A percentile compares a stretch with the other conserved stretches of the same genome.
Conservation (phyloP, 805 yeast genomes). For the Lipomyces sp. region DNA sequence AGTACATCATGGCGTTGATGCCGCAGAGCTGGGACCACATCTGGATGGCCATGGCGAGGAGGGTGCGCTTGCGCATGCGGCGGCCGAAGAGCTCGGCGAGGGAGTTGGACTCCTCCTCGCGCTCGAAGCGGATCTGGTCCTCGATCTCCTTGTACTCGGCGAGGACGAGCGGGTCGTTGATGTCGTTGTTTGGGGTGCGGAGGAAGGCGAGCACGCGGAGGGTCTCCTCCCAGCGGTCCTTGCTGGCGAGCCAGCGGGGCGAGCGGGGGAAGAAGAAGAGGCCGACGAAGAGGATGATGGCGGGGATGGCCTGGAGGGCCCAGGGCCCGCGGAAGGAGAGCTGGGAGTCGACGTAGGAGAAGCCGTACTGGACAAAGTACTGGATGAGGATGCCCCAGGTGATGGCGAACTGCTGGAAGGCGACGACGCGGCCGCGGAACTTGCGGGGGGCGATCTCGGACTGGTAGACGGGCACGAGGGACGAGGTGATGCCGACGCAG, state of each 20-base stretch:
- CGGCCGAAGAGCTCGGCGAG: constrained; percentile 16
- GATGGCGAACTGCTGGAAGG: constrained; percentile 34
- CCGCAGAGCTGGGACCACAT: constrained; percentile 42
- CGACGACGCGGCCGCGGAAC: constrained; percentile 38
- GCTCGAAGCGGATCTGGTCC: constrained; percentile 26
- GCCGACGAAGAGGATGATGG: constrained; percentile 46
- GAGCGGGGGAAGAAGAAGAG: constrained; percentile 41
- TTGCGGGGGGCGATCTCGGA: constrained; percentile 34
- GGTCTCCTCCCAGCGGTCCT: constrained; percentile 55
- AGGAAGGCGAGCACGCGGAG: constrained; percentile 53
- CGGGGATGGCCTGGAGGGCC: constrained; percentile 56
- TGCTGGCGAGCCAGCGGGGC: constrained; percentile 47
- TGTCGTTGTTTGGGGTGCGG: constrained; percentile 31
- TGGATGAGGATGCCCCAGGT: constrained; percentile 38
- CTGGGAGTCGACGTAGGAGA: constrained; percentile 44
- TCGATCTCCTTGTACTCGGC: constrained; percentile 30
- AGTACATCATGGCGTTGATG: constrained; percentile 48
- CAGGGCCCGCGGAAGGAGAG: constrained; percentile 65
- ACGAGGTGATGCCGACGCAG: constrained; percentile 55
- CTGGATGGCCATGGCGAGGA: constrained; percentile 41
- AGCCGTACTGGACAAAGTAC: constrained; percentile 40
- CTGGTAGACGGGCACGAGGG: constrained; percentile 46
- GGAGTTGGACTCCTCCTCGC: constrained; percentile 16
- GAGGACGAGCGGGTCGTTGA: constrained; percentile 28
- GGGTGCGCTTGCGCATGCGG: constrained; percentile 18